Conservation (phyloP, 257 asterid species). For the Capsicum pubescens region DNA sequence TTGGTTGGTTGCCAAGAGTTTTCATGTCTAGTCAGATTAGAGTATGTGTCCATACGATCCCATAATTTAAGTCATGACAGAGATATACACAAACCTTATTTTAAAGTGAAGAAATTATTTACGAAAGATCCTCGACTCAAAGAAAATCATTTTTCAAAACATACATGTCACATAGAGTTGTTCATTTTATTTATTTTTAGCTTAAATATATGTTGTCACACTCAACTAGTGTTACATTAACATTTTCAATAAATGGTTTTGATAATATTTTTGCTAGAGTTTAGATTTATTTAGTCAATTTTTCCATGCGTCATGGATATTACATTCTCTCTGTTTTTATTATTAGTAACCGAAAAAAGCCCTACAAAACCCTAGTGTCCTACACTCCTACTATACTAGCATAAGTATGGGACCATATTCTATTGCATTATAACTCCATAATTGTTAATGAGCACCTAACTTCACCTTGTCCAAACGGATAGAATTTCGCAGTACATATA, state of each 20-base stretch:
- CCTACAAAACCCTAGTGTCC: neutral
- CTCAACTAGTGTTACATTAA: neutral
- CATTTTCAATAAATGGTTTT: neutral
- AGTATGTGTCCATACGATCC: no score
- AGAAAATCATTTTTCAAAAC: no score
- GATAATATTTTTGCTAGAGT: neutral
- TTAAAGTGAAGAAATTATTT: no score
- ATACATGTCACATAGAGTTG: neutral
- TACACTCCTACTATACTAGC: neutral
- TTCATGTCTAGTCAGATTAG: no score
- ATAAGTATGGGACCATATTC: neutral
- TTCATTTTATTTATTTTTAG: neutral
- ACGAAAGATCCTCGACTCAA: no score
- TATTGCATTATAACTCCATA: neutral
- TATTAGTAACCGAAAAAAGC: neutral
- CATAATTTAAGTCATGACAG: no score
- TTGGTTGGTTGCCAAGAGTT: no score
- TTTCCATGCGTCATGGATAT: constrained; percentile 14
- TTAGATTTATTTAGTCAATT: constrained; percentile 16
- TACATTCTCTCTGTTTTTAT: constrained; percentile 13
- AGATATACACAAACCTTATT: no score
- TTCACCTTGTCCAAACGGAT: neutral
- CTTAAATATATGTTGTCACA: neutral
- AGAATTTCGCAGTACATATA: neutral
- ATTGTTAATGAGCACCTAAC: neutral